phyloP scores from a whole-genome alignment of 164 flowering plant species.

The Brasenia schreberi region DNA sequence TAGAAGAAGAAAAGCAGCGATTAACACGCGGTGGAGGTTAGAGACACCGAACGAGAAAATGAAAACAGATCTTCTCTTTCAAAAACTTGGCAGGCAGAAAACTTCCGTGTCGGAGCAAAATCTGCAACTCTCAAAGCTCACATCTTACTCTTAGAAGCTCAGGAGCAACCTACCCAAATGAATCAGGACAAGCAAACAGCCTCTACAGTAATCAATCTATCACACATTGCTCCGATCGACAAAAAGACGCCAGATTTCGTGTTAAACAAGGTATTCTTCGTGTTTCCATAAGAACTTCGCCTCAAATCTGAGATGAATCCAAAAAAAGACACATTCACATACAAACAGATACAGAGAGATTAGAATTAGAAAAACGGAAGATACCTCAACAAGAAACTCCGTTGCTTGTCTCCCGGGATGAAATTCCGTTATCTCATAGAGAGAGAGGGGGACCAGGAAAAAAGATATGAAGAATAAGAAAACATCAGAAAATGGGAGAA shows the following conservation, averaged over 20 bases:
- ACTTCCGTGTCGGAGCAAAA: not conserved
- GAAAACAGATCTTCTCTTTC: not conserved
- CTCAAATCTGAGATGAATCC: not conserved
- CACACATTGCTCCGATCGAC: not conserved
- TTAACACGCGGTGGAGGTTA: not conserved
- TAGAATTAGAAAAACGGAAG: not conserved
- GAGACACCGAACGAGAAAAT: not conserved
- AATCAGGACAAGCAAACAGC: not conserved
- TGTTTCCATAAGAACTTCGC: not conserved
- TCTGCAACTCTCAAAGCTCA: not conserved
- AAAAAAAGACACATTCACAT: not conserved
- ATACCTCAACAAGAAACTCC: not conserved
- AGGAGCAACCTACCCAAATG: not conserved
- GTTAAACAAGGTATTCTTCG: not conserved
- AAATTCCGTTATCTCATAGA: not conserved
- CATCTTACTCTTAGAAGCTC: not conserved
- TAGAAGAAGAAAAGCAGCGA: too few relatives aligned
- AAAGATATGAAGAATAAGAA: not conserved
- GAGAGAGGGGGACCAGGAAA: not conserved
- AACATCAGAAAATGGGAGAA: not conserved
- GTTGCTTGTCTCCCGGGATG: too few relatives aligned
- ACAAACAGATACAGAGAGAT: not conserved
- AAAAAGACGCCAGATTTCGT: not conserved
- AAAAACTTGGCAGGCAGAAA: not conserved
- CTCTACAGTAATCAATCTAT: not conserved